Percentiles rank a stretch among this genome's conserved stretches.
Conservation (phyloP, 345 rosid species). For the Capsella bursapastoris region DNA sequence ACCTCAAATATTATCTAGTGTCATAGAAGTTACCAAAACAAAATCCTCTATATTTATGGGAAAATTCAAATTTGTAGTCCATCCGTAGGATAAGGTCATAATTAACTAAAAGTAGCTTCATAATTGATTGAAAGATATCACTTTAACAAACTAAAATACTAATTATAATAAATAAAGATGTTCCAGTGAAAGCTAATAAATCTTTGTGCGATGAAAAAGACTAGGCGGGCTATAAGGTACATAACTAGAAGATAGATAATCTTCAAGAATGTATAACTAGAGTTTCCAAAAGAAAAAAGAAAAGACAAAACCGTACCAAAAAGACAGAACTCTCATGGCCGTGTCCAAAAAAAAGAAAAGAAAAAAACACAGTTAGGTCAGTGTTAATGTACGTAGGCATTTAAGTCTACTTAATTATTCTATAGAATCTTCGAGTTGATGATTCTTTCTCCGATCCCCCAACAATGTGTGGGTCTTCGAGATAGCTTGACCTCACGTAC, state of each 20-base stretch:
- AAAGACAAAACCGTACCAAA: too few species aligned
- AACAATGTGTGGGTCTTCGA: conserved; percentile 19
- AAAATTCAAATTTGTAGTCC: conserved; percentile 5
- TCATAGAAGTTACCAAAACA: neutral
- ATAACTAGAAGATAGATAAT: too few species aligned
- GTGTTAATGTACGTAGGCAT: neutral
- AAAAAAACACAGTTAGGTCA: conserved; percentile 5
- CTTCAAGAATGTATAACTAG: conserved; percentile 7
- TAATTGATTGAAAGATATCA: neutral
- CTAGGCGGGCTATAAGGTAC: too few species aligned
- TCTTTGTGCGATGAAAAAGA: neutral
- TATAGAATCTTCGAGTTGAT: conserved; percentile 1
- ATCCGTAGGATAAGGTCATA: too few species aligned
- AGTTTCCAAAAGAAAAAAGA: neutral
- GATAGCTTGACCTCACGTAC: conserved; percentile 10
- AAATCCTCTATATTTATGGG: neutral
- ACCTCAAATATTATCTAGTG: neutral
- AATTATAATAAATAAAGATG: neutral
- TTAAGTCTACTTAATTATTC: neutral
- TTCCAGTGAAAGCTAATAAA: neutral
- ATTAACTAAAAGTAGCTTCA: neutral
- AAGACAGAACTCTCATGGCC: neutral
- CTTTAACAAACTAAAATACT: neutral
- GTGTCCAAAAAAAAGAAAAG: neutral
- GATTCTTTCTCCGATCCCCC: conserved; percentile 16